Evolutionary conservation across 805 yeast genomes (phyloP), one percentile per base, ranked within the genome.

Genomic region (Candida manassasensis): DNA sequence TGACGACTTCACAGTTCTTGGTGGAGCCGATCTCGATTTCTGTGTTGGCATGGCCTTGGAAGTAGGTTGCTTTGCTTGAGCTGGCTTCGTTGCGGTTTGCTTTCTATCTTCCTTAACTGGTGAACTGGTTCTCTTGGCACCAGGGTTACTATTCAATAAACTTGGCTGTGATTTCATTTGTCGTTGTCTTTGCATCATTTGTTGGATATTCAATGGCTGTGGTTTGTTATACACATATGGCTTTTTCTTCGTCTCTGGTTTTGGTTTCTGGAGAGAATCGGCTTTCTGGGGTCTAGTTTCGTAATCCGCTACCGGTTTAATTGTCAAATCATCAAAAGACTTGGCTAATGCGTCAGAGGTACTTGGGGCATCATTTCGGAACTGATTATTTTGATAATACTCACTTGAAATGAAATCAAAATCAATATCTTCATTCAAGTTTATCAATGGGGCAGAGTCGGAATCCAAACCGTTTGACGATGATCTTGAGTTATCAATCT

Each of bases 181-280:
- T 12, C 26, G 15, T 27, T 34, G 37, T 16, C 28, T 34, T 24
- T 34, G 30, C 69, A 66, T 63, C 27, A 63, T 40, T 15, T 53
- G 51, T 27, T 50, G 50, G 17, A 64, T 48, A 38, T 65, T 61
- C 37, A 66, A 39, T 1, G 71, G 71, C 39, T 60, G 55, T 3
- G 72, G 71, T 42, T 64, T 57, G 21, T 47, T 57, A 44, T 65
- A 67, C 6, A 55, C 45, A 39, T 63, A 64, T 17, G 43, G 41
- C 19, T 25, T 31, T 15, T 37, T 37, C 27, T 27, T 33, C 13
- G 26, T 19, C 13, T 21, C 21, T 21, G 15, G n/a, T 11, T 21
- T 11, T 7, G 22, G 15, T 14, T 17, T 18, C 5, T 12, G 25
- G n/a, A 21, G 39, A 11, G 7, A 5, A 11, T 14, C 6, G 9